phyloP scores from a whole-genome alignment of 345 rosid genomes.

The Citrus inodora region DNA sequence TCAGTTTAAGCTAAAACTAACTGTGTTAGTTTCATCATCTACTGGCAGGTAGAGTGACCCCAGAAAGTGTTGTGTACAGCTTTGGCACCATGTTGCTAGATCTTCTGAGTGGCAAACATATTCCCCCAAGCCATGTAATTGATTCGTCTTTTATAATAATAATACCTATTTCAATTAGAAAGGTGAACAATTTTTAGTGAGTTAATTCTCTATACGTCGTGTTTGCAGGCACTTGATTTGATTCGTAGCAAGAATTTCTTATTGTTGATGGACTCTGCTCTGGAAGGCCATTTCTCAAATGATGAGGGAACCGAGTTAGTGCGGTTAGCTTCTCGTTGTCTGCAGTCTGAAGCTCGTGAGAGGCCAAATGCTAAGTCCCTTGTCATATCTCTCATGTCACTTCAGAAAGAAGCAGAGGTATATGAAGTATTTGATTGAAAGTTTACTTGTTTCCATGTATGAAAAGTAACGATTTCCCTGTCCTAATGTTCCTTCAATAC shows the following conservation, averaged over 20 bases:
- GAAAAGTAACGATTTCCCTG: background rate
- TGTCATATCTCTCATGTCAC: conserved; percentile 63
- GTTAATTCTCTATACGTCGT: conserved; percentile 2
- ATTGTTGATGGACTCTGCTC: conserved; percentile 94
- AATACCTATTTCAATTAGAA: background rate
- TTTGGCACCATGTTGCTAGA: conserved; percentile 93
- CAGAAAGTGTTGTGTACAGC: conserved; percentile 94
- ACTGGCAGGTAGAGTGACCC: conserved; percentile 78
- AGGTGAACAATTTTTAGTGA: background rate
- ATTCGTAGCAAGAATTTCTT: conserved; percentile 86
- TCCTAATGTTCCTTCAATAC: background rate
- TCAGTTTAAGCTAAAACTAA: conserved; percentile 12
- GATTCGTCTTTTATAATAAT: conserved; percentile 19
- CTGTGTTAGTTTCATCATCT: conserved; percentile 12
- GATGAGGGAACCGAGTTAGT: conserved; percentile 93
- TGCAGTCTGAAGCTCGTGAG: conserved; percentile 87
- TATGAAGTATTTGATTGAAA: background rate
- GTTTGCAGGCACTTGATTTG: conserved; percentile 89
- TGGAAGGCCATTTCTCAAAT: conserved; percentile 93
- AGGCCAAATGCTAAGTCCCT: conserved; percentile 95
- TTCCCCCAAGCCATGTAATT: conserved; percentile 96
- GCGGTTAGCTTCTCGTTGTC: conserved; percentile 82
- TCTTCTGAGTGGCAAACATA: conserved; percentile 96
- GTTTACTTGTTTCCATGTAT: background rate
- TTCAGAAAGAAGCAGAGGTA: conserved; percentile 85